phyloP scores from a whole-genome alignment of 768 basidiomycete genomes.

The Coprinopsis cinerea region DNA sequence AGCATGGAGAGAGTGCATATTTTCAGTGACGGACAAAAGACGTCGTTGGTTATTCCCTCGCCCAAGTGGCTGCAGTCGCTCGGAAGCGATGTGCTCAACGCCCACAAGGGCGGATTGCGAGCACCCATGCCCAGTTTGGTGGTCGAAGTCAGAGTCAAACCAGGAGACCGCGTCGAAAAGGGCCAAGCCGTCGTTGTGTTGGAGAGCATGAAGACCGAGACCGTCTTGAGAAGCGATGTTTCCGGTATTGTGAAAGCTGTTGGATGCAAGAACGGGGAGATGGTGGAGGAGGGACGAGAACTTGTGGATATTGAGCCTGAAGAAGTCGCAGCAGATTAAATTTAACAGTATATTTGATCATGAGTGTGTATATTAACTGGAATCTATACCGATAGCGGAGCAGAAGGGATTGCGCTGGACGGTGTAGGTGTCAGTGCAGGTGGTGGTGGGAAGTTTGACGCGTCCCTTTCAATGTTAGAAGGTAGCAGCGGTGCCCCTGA shows the following conservation, averaged over 20 bases:
- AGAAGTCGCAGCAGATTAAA: conserved; percentile 1
- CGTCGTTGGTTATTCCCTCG: conserved; percentile 58
- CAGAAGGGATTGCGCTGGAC: no score
- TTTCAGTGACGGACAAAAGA: conserved; percentile 59
- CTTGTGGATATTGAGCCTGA: conserved; percentile 60
- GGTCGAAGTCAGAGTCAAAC: conserved; percentile 76
- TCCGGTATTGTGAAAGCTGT: conserved; percentile 68
- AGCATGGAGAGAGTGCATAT: conserved; percentile 74
- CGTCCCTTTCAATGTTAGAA: conserved; percentile 23
- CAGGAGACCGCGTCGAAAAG: conserved; percentile 73
- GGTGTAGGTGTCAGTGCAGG: conserved; percentile 9
- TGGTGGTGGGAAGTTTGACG: neutral
- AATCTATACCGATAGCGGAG: no score
- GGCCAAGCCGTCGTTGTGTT: conserved; percentile 79
- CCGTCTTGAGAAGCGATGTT: conserved; percentile 66
- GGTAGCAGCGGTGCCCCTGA: conserved; percentile 46
- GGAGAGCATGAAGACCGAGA: conserved; percentile 99
- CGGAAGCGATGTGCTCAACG: conserved; percentile 50
- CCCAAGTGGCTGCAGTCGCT: conserved; percentile 68
- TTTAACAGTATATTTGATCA: no score
- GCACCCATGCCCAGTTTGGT: conserved; percentile 94
- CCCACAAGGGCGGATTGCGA: conserved; percentile 58
- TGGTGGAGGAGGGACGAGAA: conserved; percentile 85
- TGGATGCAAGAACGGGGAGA: conserved; percentile 78
- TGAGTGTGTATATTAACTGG: no score